Percentiles rank a stretch among this genome's conserved stretches.
Conservation (phyloP, 73 alveolate species). For the Strombidium stylifer region DNA sequence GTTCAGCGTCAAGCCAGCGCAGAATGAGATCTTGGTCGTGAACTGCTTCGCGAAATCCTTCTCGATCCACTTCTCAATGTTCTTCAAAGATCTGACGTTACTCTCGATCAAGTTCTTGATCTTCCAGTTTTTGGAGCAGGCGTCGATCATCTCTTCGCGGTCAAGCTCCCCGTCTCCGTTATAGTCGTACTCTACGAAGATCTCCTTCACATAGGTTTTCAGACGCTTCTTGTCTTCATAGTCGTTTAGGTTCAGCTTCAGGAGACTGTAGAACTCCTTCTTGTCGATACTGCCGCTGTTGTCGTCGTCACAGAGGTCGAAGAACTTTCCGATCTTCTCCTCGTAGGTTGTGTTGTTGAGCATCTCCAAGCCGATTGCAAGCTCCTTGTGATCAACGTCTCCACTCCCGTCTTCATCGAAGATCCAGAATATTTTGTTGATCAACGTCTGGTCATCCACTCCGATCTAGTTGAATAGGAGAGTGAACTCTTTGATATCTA, state of each 20-base stretch:
- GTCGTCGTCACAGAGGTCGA: slow-evolving; percentile 59
- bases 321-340: slow-evolving; percentile 37
- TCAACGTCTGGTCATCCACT: slow-evolving; percentile 31
- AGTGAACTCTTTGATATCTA: slow-evolving; percentile 35
- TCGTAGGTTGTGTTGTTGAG: slow-evolving; percentile 37
- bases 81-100: slow-evolving; percentile 31
- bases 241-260: slow-evolving; percentile 41
- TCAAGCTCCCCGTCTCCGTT: slow-evolving; percentile 28
- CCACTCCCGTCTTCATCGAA: slow-evolving; percentile 54
- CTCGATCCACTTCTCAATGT: slow-evolving; percentile 37
- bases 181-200: slow-evolving; percentile 27
- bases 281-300: slow-evolving; percentile 59
- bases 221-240: slow-evolving; percentile 48
- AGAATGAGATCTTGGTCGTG: slow-evolving; percentile 33
- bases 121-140: slow-evolving; percentile 24
- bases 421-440: slow-evolving; percentile 36
- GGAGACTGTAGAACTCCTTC: slow-evolving; percentile 49
- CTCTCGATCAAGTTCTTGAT: slow-evolving; percentile 37
- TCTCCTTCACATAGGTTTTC: slow-evolving; percentile 34
- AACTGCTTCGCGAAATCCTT: slow-evolving; percentile 33
- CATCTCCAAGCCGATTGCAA: slow-evolving; percentile 46
- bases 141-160: slow-evolving; percentile 29
- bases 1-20: slow-evolving; percentile 25
- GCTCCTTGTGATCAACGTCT: slow-evolving; percentile 39
- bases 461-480: slow-evolving; percentile 29